Base-by-base conservation (phyloP, 352 stramenopile genomes). In the Salisapilia sapeloensis region DNA sequence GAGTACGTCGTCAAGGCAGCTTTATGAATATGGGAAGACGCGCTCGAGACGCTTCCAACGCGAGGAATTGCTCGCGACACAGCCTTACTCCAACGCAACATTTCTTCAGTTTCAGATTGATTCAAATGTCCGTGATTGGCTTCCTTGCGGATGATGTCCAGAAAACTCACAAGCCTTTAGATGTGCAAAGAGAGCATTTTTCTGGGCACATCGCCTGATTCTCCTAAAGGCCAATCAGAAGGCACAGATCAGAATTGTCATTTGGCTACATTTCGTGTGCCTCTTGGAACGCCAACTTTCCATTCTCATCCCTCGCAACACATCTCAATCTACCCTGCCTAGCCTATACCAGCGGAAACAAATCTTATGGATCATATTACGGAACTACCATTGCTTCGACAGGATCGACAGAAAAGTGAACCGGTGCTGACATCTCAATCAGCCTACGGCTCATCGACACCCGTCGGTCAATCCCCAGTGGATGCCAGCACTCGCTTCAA, bases 1-100 rank as follows among this genome's bases (percentile, higher is more conserved):
- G 67, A 87, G 53, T 94, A 94, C 32, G 75, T 91, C 33, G 71
- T 87, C 29, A 80, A 55, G 18, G 43, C 32, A 13, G 35, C 42
- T n/a, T n/a, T n/a, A 31, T 6, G 16, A 14, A 6, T 16, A 31
- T 3, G 19, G 16, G 6, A 6, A 31, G 26, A 6, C 14, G 3
- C 26, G 26, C 6, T 19, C 6, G 16, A 31, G 3, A 14, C 26
- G 3, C 14, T 3, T 3, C 16, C 6, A 6, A 6, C 26, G 6
- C 16, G 26, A 31, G 19, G 19, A 16, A 14, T 31, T 3, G 19
- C 6, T 31, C 16, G 19, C 6, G 16, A 3, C 26, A 19, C 6
- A 6, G 6, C 3, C 6, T 3, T 31, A 16, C 14, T 31, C 19
- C 14, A 19, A 19, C 14, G 26, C 3, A 31, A 14, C 6, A 6